Conservation (phyloP, 2,329 filamentous ascomycete genomes). For the Trichoderma sp. region DNA sequence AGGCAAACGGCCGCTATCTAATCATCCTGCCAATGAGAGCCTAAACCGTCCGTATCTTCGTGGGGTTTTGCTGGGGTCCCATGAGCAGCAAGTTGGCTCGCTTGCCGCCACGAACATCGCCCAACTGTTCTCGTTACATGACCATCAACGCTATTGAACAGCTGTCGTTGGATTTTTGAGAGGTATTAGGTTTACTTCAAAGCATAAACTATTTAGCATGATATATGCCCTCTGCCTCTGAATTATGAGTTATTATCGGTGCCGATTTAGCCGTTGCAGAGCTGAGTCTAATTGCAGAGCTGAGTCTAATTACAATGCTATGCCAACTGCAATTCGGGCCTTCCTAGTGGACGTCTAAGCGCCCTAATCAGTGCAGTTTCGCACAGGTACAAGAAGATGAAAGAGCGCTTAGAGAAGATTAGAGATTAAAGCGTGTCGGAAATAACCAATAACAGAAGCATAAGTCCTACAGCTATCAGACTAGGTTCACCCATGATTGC, state of each 20-base stretch:
- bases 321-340: constrained; percentile 12
- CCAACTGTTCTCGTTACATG: constrained; percentile 17
- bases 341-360: constrained; percentile 15
- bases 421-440: neutral
- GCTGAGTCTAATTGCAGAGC: neutral
- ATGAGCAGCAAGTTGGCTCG: neutral
- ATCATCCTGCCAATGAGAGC: neutral
- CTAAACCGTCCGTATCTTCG: neutral
- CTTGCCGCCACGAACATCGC: neutral
- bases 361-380: neutral
- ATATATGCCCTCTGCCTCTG: neutral
- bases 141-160: neutral
- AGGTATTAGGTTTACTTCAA: neutral
- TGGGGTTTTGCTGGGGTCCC: constrained; percentile 17
- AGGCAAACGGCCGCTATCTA: neutral
- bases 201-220: neutral
- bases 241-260: neutral
- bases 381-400: neutral
- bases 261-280: neutral
- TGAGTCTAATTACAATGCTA: constrained; percentile 9
- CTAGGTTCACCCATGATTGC: neutral
- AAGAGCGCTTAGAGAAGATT: neutral
- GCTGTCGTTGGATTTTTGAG: neutral
- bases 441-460: neutral
- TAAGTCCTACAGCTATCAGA: neutral